These are phyloP conservation scores for Epichloe gansuensis DNA, from an alignment of 2,329 filamentous ascomycete species.

Conservation along the genomic window DNA sequence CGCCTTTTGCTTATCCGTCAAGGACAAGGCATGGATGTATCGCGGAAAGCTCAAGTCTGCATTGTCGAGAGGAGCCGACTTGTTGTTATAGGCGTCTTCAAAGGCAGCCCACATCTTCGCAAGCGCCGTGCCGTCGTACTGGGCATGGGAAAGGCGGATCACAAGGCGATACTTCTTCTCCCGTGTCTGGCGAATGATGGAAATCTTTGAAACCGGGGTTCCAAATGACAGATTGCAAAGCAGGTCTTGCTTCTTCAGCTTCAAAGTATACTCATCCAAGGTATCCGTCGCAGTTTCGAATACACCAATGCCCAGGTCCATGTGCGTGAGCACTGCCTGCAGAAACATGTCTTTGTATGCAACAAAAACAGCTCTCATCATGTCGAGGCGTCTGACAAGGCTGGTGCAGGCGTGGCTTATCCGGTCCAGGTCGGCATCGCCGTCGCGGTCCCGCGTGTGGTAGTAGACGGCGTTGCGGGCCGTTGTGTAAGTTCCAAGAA, in stretches of 20 bases:
- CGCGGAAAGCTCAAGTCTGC: neutral
- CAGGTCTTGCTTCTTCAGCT: constrained; percentile 1
- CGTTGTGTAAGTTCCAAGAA: constrained; percentile 1
- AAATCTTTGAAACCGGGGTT: neutral
- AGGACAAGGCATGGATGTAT: neutral
- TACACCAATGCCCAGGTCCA: neutral
- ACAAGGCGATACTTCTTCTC: neutral
- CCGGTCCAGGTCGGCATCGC: neutral
- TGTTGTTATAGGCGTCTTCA: neutral
- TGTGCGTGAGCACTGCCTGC: neutral
- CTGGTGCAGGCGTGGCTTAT: neutral
- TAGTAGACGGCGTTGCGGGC: constrained; percentile 3
- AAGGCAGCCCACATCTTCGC: constrained; percentile 1
- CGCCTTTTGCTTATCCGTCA: neutral
- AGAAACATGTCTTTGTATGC: constrained; percentile 3
- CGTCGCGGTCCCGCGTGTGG: constrained; percentile 1
- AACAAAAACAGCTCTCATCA: constrained; percentile 2
- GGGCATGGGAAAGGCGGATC: constrained; percentile 1
- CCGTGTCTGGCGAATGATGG: neutral
- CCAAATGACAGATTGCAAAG: neutral
- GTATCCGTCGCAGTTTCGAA: neutral
- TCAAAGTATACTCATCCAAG: constrained; percentile 2
- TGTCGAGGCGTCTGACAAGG: neutral
- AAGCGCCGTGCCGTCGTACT: constrained; percentile 4
- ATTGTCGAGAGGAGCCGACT: neutral